Conservation (phyloP, 495 filamentous ascomycete genomes). For the Podospora anserina region DNA sequence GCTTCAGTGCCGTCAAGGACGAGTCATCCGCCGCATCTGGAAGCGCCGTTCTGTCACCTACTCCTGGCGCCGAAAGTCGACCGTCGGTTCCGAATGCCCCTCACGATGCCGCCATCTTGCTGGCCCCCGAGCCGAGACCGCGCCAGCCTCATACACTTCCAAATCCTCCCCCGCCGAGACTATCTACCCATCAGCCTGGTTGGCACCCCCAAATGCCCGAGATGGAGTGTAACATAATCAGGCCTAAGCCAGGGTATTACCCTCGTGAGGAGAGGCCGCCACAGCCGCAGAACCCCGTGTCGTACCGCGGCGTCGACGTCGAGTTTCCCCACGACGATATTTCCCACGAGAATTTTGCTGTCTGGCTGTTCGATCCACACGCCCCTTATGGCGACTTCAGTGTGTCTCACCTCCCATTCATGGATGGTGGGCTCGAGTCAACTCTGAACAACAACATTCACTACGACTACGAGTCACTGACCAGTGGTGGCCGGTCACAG, state of each 20-base stretch:
- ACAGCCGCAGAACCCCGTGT: slow-evolving; percentile 36
- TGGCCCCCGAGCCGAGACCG: slow-evolving; percentile 41
- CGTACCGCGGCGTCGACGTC: slow-evolving; percentile 26
- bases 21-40: slow-evolving; percentile 21
- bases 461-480: slow-evolving; percentile 51
- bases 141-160: slow-evolving; percentile 29
- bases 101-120: slow-evolving; percentile 47
- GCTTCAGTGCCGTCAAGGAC: slow-evolving; percentile 55
- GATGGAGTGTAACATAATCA: slow-evolving; percentile 41
- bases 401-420: slow-evolving; percentile 44
- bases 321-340: slow-evolving; percentile 39
- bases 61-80: slow-evolving; percentile 32
- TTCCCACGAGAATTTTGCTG: slow-evolving; percentile 45
- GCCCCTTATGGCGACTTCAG: slow-evolving; percentile 40
- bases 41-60: slow-evolving; percentile 29
- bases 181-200: slow-evolving; percentile 17
- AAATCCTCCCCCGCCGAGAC: slow-evolving; percentile 19
- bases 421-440: slow-evolving; percentile 50
- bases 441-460: slow-evolving; percentile 51
- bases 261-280: slow-evolving; percentile 35
- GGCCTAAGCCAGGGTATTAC: slow-evolving; percentile 45
- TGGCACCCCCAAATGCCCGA: slow-evolving; percentile 41
- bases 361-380: slow-evolving; percentile 50
- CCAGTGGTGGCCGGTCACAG: slow-evolving; percentile 60
- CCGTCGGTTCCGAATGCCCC: slow-evolving; percentile 41